phyloP scores from a whole-genome alignment of 768 basidiomycete species.

The Auriscalpium vulgare region DNA sequence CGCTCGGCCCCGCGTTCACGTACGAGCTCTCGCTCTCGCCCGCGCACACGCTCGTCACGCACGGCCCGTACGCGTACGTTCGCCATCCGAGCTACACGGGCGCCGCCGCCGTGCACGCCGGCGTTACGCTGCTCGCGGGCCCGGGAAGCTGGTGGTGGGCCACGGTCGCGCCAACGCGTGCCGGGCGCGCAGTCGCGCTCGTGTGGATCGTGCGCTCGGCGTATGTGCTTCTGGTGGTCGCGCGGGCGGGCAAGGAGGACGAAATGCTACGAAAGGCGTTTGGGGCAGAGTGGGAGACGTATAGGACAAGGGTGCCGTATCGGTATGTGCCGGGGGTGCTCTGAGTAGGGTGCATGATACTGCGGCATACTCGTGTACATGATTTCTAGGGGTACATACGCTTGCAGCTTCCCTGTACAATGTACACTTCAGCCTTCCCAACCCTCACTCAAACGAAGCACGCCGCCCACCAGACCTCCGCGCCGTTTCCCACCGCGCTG shows the following conservation, averaged over 20 bases:
- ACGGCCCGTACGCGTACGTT: conserved; percentile 22
- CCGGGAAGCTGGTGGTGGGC: conserved; percentile 14
- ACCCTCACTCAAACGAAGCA: conserved; percentile 3
- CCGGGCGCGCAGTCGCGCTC: conserved; percentile 4
- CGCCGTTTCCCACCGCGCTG: conserved; percentile 8
- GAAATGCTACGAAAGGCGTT: background rate
- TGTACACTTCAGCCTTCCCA: too few species aligned
- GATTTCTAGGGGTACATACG: too few species aligned
- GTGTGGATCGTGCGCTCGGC: background rate
- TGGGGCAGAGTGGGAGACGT: background rate
- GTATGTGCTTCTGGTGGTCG: background rate
- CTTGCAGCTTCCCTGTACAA: too few species aligned
- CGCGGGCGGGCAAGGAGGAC: background rate
- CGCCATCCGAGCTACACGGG: conserved; percentile 23
- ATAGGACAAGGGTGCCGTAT: background rate
- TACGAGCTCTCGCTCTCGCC: conserved; percentile 20
- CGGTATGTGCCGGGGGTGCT: background rate
- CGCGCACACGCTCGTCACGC: conserved; percentile 21
- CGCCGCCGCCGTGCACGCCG: conserved; percentile 2
- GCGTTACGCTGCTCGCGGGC: conserved; percentile 3
- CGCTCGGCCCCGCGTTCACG: conserved; percentile 22
- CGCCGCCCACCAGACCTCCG: conserved; percentile 21
- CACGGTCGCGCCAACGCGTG: conserved; percentile 1
- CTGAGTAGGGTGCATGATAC: background rate
- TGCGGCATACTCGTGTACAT: background rate